Evolutionary conservation across 2,329 filamentous ascomycete species (phyloP).

Genomic region (Myriosclerotinia duriaeana): DNA sequence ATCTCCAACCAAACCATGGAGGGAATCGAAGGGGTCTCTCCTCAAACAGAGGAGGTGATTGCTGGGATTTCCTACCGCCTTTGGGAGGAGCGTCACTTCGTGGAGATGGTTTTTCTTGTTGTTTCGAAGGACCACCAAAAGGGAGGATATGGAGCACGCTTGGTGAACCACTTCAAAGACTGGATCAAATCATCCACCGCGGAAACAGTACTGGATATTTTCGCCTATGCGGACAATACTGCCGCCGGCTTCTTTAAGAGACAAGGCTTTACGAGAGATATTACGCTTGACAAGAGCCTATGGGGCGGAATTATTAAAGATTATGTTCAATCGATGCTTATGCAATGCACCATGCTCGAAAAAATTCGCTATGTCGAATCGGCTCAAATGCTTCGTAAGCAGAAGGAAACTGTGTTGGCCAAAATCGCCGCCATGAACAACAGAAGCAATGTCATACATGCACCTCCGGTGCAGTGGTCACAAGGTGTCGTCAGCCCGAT

Average conservation of each 20-base stretch:
- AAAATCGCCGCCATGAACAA: not conserved
- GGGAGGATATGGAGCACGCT: not conserved
- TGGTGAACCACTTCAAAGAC: slow-evolving; percentile 16
- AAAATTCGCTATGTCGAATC: slow-evolving; percentile 6
- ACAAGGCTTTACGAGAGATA: slow-evolving; percentile 1
- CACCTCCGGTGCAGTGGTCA: slow-evolving; percentile 3
- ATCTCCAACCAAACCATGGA: too few species aligned
- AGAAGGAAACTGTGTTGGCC: not conserved
- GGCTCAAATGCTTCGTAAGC: slow-evolving; percentile 11
- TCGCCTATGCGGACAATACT: slow-evolving; percentile 3
- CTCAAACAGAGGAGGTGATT: not conserved
- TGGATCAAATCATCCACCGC: not conserved
- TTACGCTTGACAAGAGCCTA: not conserved
- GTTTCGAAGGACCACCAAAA: not conserved
- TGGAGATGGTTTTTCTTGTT: slow-evolving; percentile 9
- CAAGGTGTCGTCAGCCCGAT: not conserved
- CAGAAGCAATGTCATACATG: not conserved
- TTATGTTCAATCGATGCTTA: not conserved
- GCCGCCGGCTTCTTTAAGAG: slow-evolving; percentile 9
- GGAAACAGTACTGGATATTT: slow-evolving; percentile 8
- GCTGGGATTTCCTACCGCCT: not conserved
- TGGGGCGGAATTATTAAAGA: slow-evolving; percentile 10
- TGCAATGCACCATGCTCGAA: slow-evolving; percentile 11
- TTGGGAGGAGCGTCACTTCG: not conserved
- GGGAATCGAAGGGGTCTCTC: too few species aligned